A percentile compares a stretch with the other conserved stretches of the same genome.
These are phyloP conservation scores for Prunus yedoensis DNA, from an alignment of 331 rosid genomes.

Conservation along the genomic window DNA sequence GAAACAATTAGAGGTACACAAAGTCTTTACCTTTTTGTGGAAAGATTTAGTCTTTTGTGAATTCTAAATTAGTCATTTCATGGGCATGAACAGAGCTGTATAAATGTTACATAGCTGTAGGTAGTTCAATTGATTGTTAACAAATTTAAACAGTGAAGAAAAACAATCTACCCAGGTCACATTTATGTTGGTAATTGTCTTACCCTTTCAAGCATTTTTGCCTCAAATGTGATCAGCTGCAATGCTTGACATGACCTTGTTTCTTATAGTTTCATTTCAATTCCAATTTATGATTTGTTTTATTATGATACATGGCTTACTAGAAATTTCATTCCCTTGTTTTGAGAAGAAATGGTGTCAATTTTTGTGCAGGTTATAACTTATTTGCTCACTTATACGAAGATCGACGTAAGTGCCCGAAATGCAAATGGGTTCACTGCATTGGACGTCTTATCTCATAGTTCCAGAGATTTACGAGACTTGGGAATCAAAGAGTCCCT, in stretches of 20 bases:
- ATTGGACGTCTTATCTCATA: constrained; percentile 19
- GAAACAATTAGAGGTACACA: constrained; percentile 29
- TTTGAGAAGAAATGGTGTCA: background rate
- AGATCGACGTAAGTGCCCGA: constrained; percentile 25
- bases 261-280: too few relatives aligned
- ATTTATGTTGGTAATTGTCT: too few relatives aligned
- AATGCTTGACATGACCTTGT: too few relatives aligned
- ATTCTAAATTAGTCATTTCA: background rate
- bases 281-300: too few relatives aligned
- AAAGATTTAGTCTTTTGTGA: background rate
- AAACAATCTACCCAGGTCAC: too few relatives aligned
- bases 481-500: constrained; percentile 31
- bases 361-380: constrained; percentile 24
- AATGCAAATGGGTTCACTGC: constrained; percentile 30
- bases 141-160: too few relatives aligned
- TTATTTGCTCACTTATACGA: constrained; percentile 18
- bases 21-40: background rate
- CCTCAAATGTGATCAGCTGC: too few relatives aligned
- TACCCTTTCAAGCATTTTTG: too few relatives aligned
- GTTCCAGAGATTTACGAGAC: constrained; percentile 35
- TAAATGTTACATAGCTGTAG: background rate
- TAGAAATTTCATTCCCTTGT: background rate
- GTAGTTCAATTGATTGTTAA: too few relatives aligned
- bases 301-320: background rate
- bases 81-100: background rate